Conservation (phyloP, 2,329 filamentous ascomycete species). For the Pseudogymnoascus sp. region DNA sequence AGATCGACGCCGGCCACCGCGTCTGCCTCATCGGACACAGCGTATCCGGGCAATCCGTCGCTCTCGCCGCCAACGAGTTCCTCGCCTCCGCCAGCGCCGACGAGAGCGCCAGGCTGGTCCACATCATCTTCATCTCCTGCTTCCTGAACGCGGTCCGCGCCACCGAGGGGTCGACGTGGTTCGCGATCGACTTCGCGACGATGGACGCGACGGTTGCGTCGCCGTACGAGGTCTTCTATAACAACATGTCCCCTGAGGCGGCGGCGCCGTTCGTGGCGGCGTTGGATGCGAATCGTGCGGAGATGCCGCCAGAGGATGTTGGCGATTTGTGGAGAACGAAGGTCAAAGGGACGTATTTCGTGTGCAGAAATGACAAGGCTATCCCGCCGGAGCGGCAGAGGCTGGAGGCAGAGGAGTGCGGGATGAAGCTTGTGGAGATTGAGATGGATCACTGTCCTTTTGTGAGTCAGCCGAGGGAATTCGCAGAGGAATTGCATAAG, state of each 20-base stretch:
- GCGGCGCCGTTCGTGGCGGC: constrained; percentile 1
- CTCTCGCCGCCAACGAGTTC: not conserved
- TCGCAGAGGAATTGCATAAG: constrained; percentile 3
- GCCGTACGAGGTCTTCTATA: not conserved
- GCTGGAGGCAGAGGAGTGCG: constrained; percentile 3
- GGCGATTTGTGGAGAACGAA: constrained; percentile 1
- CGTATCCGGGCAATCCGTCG: constrained; percentile 3
- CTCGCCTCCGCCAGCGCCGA: constrained; percentile 5
- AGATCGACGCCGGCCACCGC: not conserved
- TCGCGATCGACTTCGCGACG: constrained; percentile 3
- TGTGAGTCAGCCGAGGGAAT: constrained; percentile 3
- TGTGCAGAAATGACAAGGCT: constrained; percentile 6
- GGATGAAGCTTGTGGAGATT: constrained; percentile 1
- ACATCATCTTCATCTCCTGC: constrained; percentile 1
- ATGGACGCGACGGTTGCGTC: not conserved
- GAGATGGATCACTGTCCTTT: constrained; percentile 10
- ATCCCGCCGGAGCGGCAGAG: not conserved
- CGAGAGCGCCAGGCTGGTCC: not conserved
- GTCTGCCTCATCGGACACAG: constrained; percentile 5
- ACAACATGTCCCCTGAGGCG: not conserved
- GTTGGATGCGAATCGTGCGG: not conserved
- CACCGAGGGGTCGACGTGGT: not conserved
- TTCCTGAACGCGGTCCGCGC: not conserved
- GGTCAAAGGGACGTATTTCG: not conserved
- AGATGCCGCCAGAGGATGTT: constrained; percentile 1